Evolutionary conservation across 345 rosid genomes (phyloP).

Genomic region (Corymbia maculata): DNA sequence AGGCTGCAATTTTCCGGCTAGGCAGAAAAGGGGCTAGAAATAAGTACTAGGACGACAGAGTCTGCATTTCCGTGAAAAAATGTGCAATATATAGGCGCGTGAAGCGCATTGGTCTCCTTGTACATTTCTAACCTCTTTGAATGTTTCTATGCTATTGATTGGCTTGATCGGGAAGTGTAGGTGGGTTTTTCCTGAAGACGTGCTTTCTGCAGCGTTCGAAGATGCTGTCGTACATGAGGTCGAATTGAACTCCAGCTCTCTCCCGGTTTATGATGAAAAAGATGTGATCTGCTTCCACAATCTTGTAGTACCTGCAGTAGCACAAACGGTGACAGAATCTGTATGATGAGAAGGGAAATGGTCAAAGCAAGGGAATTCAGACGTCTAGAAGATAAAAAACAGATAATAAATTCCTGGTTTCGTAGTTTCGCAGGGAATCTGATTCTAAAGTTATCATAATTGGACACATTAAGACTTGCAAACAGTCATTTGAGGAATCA

Average conservation of each 20-base stretch:
- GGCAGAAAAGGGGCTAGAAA: not conserved
- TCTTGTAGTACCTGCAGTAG: slow-evolving; percentile 81
- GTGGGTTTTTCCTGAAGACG: slow-evolving; percentile 47
- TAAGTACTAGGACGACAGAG: not conserved
- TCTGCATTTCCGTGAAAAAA: not conserved
- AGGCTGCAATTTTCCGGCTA: not conserved
- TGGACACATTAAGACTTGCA: not conserved
- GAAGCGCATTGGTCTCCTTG: not conserved
- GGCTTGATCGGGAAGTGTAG: slow-evolving; percentile 35
- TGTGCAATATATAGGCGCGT: not conserved
- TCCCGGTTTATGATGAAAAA: slow-evolving; percentile 71
- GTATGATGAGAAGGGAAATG: not conserved
- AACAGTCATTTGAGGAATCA: not conserved
- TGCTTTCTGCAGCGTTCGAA: slow-evolving; percentile 90
- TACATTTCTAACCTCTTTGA: not conserved
- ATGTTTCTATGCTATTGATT: not conserved
- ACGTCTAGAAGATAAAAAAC: not conserved
- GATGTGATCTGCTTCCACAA: slow-evolving; percentile 85
- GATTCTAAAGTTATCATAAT: not conserved
- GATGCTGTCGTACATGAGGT: slow-evolving; percentile 78
- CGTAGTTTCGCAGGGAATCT: not conserved
- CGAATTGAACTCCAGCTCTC: slow-evolving; percentile 89
- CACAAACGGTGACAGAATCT: not conserved
- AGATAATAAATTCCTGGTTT: not conserved
- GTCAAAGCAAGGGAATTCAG: not conserved